Conservation (phyloP, 2,329 filamentous ascomycete species). For the Aspergillus glaucus region DNA sequence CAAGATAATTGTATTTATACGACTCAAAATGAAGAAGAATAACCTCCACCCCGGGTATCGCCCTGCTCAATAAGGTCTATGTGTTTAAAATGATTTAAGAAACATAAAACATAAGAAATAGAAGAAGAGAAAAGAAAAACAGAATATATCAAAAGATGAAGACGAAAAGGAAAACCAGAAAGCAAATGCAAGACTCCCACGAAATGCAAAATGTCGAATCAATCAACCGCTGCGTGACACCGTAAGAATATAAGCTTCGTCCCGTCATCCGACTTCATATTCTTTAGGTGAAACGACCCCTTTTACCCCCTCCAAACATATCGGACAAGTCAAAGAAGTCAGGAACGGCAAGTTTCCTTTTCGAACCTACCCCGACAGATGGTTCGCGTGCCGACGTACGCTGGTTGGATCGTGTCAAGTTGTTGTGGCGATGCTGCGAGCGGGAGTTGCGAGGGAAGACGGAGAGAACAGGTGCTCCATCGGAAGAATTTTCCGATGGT, state of each 20-base stretch:
- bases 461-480: slow-evolving; percentile 35
- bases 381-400: slow-evolving; percentile 35
- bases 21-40: slow-evolving; percentile 12
- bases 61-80: slow-evolving; percentile 29
- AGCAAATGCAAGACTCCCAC: slow-evolving; percentile 27
- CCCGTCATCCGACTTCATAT: slow-evolving; percentile 25
- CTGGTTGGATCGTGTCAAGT: slow-evolving; percentile 29
- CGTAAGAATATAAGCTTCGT: slow-evolving; percentile 29
- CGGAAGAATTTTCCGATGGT: slow-evolving; percentile 31
- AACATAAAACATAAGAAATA: slow-evolving; percentile 9
- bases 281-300: slow-evolving; percentile 39
- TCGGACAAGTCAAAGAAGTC: slow-evolving; percentile 48
- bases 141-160: slow-evolving; percentile 8
- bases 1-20: slow-evolving; percentile 6
- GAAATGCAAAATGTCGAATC: slow-evolving; percentile 21
- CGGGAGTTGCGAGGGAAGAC: slow-evolving; percentile 38
- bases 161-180: slow-evolving; percentile 15
- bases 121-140: slow-evolving; percentile 5
- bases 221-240: slow-evolving; percentile 25
- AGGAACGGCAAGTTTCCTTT: slow-evolving; percentile 42
- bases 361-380: slow-evolving; percentile 38
- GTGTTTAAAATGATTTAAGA: slow-evolving; percentile 18
- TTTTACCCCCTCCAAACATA: slow-evolving; percentile 41
- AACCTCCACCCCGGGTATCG: slow-evolving; percentile 32
- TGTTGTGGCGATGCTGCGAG: slow-evolving; percentile 34